These are phyloP conservation scores for Monosporozyma aerobia DNA, from an alignment of 805 yeast genomes.

Conservation along the genomic window DNA sequence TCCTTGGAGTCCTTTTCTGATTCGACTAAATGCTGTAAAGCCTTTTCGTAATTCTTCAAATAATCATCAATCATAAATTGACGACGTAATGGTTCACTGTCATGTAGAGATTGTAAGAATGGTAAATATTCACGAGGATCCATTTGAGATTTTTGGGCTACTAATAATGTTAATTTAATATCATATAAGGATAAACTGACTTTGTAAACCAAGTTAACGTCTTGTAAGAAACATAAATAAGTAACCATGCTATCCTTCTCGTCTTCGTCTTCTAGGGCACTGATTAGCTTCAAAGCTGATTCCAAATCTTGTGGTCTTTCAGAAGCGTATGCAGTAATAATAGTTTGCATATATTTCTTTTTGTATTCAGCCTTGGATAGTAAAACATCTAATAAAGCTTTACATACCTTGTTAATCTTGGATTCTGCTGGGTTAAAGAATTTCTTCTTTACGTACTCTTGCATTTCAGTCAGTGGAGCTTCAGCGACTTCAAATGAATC, in stretches of 20 bases:
- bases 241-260: slow-evolving; percentile 58
- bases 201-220: slow-evolving; percentile 72
- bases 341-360: slow-evolving; percentile 58
- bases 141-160: slow-evolving; percentile 94
- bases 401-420: slow-evolving; percentile 72
- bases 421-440: slow-evolving; percentile 34
- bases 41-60: slow-evolving; percentile 58
- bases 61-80: slow-evolving; percentile 72
- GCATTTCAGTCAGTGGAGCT: slow-evolving; percentile 30
- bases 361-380: slow-evolving; percentile 39
- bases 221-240: slow-evolving; percentile 84
- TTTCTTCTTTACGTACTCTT: slow-evolving; percentile 35
- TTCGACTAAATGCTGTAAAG: slow-evolving; percentile 54
- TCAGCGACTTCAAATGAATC: slow-evolving; percentile 25
- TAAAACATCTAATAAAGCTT: slow-evolving; percentile 52
- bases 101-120: slow-evolving; percentile 71
- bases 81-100: slow-evolving; percentile 55
- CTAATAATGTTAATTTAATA: slow-evolving; percentile 64
- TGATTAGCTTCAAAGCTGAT: slow-evolving; percentile 61
- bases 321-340: slow-evolving; percentile 87
- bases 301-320: slow-evolving; percentile 78
- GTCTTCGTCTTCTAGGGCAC: slow-evolving; percentile 39
- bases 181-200: slow-evolving; percentile 77
- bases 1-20: slow-evolving; percentile 30
- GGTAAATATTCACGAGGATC: slow-evolving; percentile 97